Base-by-base conservation (phyloP, 2,329 filamentous ascomycete genomes). In the Scleromitrula shiraiana region DNA sequence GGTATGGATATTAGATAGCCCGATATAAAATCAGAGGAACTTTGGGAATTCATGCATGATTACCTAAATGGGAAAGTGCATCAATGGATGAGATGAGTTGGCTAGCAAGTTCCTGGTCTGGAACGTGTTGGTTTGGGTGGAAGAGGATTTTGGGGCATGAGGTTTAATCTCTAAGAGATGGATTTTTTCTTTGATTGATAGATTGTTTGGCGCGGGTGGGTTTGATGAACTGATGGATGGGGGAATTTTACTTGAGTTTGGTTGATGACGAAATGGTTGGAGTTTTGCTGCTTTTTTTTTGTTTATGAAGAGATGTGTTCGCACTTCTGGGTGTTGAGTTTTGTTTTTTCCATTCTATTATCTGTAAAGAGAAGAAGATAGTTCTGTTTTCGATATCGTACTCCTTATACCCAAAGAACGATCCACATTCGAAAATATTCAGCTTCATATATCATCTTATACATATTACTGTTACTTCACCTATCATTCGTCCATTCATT, bases 231-330 rank as follows among this genome's bases (percentile, higher is more conserved):
- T n/a, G 9, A 17, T 37, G 17, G 19, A 37, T 19, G 12, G 15
- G 33, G 12, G 33, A 12, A 17, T 26, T 10, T 32, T 6, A 15
- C 30, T 24, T 24, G 19, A 29, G n/a, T 8, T 10, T 40, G 26
- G 8, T 17, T 7, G 26, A 46, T 46, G 43, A 46, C 43, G 43
- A 24, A 40, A 40, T 40, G 17, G n/a, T n/a, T n/a, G n/a, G n/a
- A n/a, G n/a, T n/a, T n/a, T n/a, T n/a, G n/a, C n/a, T n/a, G n/a
- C n/a, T 19, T 20, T 32, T 15, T 40, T 24, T 12, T 33, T 39
- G 38, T 27, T 40, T 46, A 46, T 46, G 43, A 46, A 40, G 35
- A 36, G 15, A n/a, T 20, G 17, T 9, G 20, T 46, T 46, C 43
- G 43, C 43, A 41, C 43, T n/a, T 30, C 23, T 46, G n/a, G 3